phyloP scores from a whole-genome alignment of 768 basidiomycete genomes.

The Boletus rubescentipes region DNA sequence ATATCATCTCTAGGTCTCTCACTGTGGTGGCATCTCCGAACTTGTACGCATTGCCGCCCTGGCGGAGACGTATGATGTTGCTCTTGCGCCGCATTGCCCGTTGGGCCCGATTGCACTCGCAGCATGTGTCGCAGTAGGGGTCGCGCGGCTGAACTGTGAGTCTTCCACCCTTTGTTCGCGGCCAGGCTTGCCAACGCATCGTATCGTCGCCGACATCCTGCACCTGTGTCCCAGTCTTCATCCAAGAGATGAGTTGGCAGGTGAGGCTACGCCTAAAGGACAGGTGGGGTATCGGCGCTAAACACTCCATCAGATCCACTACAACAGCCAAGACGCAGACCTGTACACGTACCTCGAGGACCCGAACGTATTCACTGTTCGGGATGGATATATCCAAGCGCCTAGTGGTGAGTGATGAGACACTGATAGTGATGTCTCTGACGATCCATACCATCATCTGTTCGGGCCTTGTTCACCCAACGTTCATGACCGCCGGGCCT shows the following conservation, averaged over 20 bases:
- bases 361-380: conserved; percentile 51
- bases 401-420: conserved; percentile 35
- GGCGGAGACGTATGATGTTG: conserved; percentile 70
- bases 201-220: too few relatives aligned
- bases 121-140: conserved; percentile 64
- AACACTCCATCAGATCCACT: conserved; percentile 50
- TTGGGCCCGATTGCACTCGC: conserved; percentile 71
- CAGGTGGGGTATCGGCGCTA: not conserved
- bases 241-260: conserved; percentile 69
- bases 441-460: not conserved
- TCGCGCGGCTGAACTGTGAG: conserved; percentile 59
- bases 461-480: conserved; percentile 1
- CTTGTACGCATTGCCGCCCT: conserved; percentile 42
- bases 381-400: conserved; percentile 49
- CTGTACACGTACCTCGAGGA: conserved; percentile 58
- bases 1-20: conserved; percentile 40
- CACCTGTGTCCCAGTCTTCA: conserved; percentile 39
- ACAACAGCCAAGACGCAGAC: conserved; percentile 58
- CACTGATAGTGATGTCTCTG: not conserved
- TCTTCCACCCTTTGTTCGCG: not conserved
- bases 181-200: not conserved
- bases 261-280: conserved; percentile 31
- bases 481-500: not conserved
- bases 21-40: conserved; percentile 63
- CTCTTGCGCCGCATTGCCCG: conserved; percentile 71